phyloP scores from a whole-genome alignment of 2,329 filamentous ascomycete genomes.

The Ophiosphaerella korrae region DNA sequence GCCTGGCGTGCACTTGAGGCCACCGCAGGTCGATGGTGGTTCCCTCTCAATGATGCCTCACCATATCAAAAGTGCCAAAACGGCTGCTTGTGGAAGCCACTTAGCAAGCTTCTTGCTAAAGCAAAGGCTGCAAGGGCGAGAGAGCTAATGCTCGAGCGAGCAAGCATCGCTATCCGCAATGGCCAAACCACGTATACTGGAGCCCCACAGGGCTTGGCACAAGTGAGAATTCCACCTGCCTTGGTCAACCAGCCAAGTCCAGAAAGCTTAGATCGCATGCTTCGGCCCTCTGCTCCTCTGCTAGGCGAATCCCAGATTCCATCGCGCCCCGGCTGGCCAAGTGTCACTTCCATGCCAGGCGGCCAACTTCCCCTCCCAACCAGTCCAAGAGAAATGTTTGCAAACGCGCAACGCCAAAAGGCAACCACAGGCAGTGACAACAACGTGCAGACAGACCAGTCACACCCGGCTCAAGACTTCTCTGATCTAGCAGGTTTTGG shows the following conservation, averaged over 20 bases:
- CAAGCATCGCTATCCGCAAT: conserved; percentile 32
- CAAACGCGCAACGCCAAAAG: neutral
- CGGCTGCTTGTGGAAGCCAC: conserved; percentile 67
- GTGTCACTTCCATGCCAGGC: conserved; percentile 12
- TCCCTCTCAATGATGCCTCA: conserved; percentile 30
- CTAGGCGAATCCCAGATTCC: conserved; percentile 32
- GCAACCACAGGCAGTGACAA: neutral
- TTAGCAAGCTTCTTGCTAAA: conserved; percentile 65
- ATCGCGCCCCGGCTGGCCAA: conserved; percentile 27
- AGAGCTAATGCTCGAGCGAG: conserved; percentile 52
- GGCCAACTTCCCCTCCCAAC: neutral
- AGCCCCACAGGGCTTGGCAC: conserved; percentile 14
- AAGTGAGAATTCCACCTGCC: conserved; percentile 8
- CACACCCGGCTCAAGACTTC: conserved; percentile 21
- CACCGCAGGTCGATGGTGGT: conserved; percentile 51
- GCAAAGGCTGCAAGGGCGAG: conserved; percentile 60
- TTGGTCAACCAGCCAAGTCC: conserved; percentile 26
- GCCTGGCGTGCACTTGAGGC: conserved; percentile 64
- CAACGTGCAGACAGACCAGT: neutral
- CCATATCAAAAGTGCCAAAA: conserved; percentile 39
- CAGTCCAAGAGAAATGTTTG: neutral
- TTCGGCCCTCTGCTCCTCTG: conserved; percentile 32
- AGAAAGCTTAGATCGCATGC: conserved; percentile 34
- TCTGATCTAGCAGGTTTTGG: conserved; percentile 26
- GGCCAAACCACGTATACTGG: conserved; percentile 22